Evolutionary conservation across 805 yeast species (phyloP), one percentile per base, ranked within the genome.

Genomic region (Candida coquimbonensis): DNA sequence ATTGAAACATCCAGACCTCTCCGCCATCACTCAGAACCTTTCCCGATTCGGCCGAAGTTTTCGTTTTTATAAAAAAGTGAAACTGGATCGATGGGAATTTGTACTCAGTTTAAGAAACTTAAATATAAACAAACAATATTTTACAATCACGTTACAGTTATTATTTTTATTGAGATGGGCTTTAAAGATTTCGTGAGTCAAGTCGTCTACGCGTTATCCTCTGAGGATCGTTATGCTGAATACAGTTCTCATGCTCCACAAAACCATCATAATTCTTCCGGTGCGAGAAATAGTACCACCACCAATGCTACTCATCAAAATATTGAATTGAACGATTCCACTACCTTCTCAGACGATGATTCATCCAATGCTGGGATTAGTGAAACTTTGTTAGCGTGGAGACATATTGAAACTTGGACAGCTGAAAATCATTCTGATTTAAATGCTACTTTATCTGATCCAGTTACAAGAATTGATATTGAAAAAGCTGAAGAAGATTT

Each of bases 391-490:
- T 75, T 81, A 21, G 85, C 96, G 12, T 91, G 98, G 98, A 76
- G 85, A 51, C 90, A 90, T 57, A 80, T 91, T 47, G 91, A 87
- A 53, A 70, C 78, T 17, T 91, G 97, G 96, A 70, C 91, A 17
- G 73, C 77, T 33, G 77, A 78, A 46, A 75, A 87, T 63, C 83
- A 82, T 52, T 86, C 93, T 1, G 99, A 91, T 65, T 69, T 93
- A 46, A 76, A 74, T 49, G 90, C 87, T 47, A 81, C 93, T 42
- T 67, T 91, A 51, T 80, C 82, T 58, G 82, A 78, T 43, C 84
- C 88, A 27, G 93, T 89, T 50, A 87, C 96, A 0, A 72, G 74
- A 36, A 77, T 82, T 47, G 99, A 93, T 61, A 71, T 91, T 46
- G 72, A 74, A 51, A 91, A 84, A 54, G 83, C 93, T 29, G 97